These are phyloP conservation scores for Ustilago shanxiensis DNA, from an alignment of 1,284 basidiomycete species.

Conservation along the genomic window DNA sequence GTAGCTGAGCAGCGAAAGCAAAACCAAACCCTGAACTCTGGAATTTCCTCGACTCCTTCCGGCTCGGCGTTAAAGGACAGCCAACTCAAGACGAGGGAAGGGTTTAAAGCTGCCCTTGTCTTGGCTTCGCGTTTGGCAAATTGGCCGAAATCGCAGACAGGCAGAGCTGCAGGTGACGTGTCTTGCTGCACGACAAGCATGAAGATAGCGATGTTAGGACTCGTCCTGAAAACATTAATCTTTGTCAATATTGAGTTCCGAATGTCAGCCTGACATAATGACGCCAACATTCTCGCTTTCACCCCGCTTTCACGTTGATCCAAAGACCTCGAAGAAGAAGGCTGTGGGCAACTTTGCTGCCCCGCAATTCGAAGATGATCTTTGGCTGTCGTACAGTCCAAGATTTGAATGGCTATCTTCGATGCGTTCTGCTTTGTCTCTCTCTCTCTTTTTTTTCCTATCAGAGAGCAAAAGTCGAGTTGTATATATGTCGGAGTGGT, in stretches of 20 bases:
- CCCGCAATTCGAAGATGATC: conserved; percentile 1
- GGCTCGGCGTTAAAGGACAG: background rate
- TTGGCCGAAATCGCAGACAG: conserved; percentile 1
- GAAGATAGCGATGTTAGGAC: background rate
- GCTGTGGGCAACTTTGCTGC: background rate
- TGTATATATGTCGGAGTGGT: too few relatives aligned
- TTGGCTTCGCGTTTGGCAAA: too few relatives aligned
- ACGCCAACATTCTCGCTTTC: background rate
- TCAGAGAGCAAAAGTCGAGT: too few relatives aligned
- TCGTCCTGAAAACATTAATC: background rate
- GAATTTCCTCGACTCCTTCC: background rate
- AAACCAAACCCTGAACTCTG: conserved; percentile 10
- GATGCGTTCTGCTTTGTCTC: too few relatives aligned
- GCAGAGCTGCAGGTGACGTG: conserved; percentile 24
- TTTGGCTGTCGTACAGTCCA: too few relatives aligned
- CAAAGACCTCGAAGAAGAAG: background rate
- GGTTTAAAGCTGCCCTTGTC: too few relatives aligned
- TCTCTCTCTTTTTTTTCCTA: too few relatives aligned
- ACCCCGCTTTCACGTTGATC: conserved; percentile 20
- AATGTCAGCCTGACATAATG: conserved; percentile 27
- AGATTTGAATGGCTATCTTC: too few relatives aligned
- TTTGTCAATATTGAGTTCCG: too few relatives aligned
- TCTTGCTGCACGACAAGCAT: too few relatives aligned
- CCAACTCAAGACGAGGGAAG: too few relatives aligned
- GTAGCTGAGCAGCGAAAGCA: background rate